A percentile compares a stretch with the other conserved stretches of the same genome.
phyloP scores from a whole-genome alignment of 371 early-diverging fungal species.

The Thermomucor indicae-seudaticae region DNA sequence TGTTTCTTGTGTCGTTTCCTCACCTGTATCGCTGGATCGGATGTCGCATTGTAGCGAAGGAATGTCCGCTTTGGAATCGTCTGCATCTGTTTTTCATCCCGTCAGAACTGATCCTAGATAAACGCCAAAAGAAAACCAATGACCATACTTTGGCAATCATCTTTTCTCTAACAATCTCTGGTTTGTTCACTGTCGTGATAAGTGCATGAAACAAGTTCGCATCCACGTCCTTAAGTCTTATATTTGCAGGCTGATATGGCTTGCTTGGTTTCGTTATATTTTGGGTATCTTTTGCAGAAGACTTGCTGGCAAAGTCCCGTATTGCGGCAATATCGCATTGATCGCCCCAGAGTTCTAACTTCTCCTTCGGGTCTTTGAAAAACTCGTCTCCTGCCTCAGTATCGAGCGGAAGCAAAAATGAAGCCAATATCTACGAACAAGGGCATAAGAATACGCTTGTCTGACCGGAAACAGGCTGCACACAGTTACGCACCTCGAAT shows the following conservation, averaged over 20 bases:
- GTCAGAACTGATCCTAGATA: too few species aligned
- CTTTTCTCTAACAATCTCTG: conserved; percentile 14
- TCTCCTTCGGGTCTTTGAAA: conserved; percentile 19
- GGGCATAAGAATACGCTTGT: not conserved
- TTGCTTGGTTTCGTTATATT: not conserved
- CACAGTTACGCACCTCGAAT: conserved; percentile 13
- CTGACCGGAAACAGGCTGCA: not conserved
- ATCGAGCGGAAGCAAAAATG: conserved; percentile 8
- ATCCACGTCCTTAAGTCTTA: conserved; percentile 10
- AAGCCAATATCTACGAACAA: not conserved
- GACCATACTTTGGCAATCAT: conserved; percentile 24
- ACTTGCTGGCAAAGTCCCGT: conserved; percentile 5
- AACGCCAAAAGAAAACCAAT: conserved; percentile 5
- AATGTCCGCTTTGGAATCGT: conserved; percentile 12
- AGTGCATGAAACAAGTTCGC: conserved; percentile 14
- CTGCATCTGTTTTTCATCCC: too few species aligned
- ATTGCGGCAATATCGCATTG: conserved; percentile 10
- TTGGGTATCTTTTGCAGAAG: not conserved
- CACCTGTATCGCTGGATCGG: conserved; percentile 7
- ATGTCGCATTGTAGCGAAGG: conserved; percentile 14
- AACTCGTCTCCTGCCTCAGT: conserved; percentile 9
- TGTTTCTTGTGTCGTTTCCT: not conserved
- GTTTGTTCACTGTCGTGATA: conserved; percentile 3
- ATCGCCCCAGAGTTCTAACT: conserved; percentile 21
- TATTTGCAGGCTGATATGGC: conserved; percentile 25